phyloP scores from a whole-genome alignment of 305 asterid species.

The Solanum hybrid region DNA sequence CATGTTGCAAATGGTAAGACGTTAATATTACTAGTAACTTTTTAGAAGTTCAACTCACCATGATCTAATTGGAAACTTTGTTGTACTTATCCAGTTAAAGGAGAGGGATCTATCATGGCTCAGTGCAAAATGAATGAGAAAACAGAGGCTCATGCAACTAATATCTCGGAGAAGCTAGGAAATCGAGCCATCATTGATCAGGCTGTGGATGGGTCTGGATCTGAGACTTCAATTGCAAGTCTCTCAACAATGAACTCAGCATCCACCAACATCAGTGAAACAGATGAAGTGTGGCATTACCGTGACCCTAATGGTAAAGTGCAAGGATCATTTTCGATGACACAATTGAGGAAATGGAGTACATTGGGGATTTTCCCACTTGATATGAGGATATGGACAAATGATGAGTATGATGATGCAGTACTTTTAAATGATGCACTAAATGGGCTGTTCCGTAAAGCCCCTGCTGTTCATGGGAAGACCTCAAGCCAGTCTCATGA shows the following conservation, averaged over 20 bases:
- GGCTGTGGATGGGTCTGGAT: conserved; percentile 33
- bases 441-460: conserved; percentile 37
- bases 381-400: conserved; percentile 72
- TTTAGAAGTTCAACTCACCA: neutral
- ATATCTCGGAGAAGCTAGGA: conserved; percentile 17
- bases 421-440: conserved; percentile 57
- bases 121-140: conserved; percentile 21
- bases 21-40: neutral
- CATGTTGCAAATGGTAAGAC: neutral
- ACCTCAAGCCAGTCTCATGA: conserved; percentile 20
- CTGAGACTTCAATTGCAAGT: conserved; percentile 20
- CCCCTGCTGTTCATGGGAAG: conserved; percentile 21
- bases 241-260: conserved; percentile 4
- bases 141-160: conserved; percentile 23
- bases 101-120: conserved; percentile 15
- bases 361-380: conserved; percentile 59
- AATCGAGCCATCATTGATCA: conserved; percentile 26
- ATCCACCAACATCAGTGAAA: conserved; percentile 5
- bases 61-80: conserved; percentile 7
- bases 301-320: conserved; percentile 20
- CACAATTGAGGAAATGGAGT: conserved; percentile 58
- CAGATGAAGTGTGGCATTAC: conserved; percentile 24
- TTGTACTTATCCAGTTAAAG: conserved; percentile 28
- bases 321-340: conserved; percentile 31
- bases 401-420: conserved; percentile 53